Percentiles rank a stretch among this genome's conserved stretches.
phyloP scores from a whole-genome alignment of 495 filamentous ascomycete genomes.

The Talaromyces wortmannii region DNA sequence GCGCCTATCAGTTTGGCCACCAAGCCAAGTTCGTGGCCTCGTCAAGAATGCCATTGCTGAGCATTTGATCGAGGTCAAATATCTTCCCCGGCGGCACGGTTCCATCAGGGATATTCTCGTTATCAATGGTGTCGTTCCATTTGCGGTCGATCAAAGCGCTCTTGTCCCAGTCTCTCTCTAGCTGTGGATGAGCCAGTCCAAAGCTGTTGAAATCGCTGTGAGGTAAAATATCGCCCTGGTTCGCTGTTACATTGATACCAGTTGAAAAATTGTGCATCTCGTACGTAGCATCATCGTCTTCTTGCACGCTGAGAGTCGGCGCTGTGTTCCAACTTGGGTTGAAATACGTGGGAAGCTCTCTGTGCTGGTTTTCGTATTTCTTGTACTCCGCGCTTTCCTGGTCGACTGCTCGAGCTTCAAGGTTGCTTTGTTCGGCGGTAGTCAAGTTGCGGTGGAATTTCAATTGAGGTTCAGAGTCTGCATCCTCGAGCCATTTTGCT shows the following conservation, averaged over 20 bases:
- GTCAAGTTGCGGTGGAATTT: slow-evolving; percentile 2
- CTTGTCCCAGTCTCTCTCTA: background rate
- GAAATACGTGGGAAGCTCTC: slow-evolving; percentile 1
- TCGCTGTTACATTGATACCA: background rate
- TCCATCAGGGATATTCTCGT: background rate
- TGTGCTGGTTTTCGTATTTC: background rate
- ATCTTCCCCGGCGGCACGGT: background rate
- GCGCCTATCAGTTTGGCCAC: background rate
- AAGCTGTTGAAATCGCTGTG: background rate
- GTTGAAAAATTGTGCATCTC: background rate
- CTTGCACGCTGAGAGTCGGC: background rate
- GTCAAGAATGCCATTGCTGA: background rate
- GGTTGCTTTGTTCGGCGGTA: background rate
- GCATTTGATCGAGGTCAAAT: background rate
- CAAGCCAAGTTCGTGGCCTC: slow-evolving; percentile 1
- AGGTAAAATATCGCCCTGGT: background rate
- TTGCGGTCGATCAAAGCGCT: background rate
- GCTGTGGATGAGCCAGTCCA: background rate
- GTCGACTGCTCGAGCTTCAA: background rate
- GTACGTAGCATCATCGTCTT: background rate
- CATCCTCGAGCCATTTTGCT: background rate
- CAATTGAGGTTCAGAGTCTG: background rate
- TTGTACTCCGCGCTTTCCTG: background rate
- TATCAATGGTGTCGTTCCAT: background rate
- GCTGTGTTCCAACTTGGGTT: background rate